phyloP scores from a whole-genome alignment of 208 protist genomes.

The Herpetomonas samuelpessoai region DNA sequence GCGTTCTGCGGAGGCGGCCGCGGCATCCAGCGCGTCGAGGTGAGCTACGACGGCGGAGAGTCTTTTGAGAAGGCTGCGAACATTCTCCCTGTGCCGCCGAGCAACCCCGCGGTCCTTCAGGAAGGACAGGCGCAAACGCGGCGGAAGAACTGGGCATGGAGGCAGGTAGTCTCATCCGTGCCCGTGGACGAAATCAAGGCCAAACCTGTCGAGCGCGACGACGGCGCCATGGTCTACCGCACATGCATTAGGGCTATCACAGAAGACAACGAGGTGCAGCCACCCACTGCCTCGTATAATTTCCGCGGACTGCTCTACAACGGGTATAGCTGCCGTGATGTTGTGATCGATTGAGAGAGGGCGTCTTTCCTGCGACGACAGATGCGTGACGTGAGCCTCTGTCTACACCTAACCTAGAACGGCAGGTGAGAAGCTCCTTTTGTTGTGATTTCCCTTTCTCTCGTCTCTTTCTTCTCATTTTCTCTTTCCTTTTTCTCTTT shows the following conservation, averaged over 20 bases:
- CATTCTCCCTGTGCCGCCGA: constrained; percentile 15
- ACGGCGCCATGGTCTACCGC: constrained; percentile 10
- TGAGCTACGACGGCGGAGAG: constrained; percentile 71
- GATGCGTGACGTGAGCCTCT: too few relatives aligned
- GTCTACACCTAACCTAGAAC: too few relatives aligned
- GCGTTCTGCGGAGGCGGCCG: constrained; percentile 69
- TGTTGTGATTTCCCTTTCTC: too few relatives aligned
- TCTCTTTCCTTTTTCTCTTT: constrained; percentile 6
- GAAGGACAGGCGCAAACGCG: constrained; percentile 5
- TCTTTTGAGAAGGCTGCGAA: constrained; percentile 40
- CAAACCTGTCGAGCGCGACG: constrained; percentile 12
- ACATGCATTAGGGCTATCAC: constrained; percentile 32
- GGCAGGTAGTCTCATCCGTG: constrained; percentile 24
- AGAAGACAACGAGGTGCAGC: constrained; percentile 29
- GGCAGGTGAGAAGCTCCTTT: too few relatives aligned
- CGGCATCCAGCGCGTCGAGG: constrained; percentile 77
- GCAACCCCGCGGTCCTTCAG: constrained; percentile 6
- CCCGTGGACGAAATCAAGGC: constrained; percentile 30
- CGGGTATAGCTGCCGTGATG: constrained; percentile 35
- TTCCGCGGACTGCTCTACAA: constrained; percentile 43
- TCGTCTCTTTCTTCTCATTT: background rate
- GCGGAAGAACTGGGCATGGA: constrained; percentile 40
- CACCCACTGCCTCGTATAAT: constrained; percentile 19
- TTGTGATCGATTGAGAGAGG: constrained; percentile 14
- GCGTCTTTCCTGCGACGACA: too few relatives aligned